Evolutionary conservation across 768 basidiomycete genomes (phyloP).

Genomic region (Leccinum subtestaceum): DNA sequence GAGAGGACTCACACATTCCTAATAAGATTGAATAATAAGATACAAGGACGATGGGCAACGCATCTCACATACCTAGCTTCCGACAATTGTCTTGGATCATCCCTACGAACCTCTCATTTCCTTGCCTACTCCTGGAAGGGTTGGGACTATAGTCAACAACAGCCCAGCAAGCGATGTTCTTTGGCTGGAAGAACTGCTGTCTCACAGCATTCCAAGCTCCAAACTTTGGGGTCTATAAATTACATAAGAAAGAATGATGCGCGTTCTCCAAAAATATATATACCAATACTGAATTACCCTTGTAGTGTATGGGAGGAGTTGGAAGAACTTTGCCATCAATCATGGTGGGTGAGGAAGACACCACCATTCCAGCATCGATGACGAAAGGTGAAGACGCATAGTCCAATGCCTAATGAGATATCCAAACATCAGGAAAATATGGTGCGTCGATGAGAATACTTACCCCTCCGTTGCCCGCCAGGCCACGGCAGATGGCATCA

Average conservation of each 20-base stretch:
- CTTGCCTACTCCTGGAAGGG: slow-evolving; percentile 3
- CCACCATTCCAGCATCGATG: slow-evolving; percentile 38
- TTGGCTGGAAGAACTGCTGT: slow-evolving; percentile 29
- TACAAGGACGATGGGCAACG: neutral
- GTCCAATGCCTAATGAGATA: slow-evolving; percentile 31
- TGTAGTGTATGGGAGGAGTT: slow-evolving; percentile 34
- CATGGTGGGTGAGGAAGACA: slow-evolving; percentile 29
- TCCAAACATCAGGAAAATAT: neutral
- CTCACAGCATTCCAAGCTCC: slow-evolving; percentile 40
- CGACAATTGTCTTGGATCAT: slow-evolving; percentile 28
- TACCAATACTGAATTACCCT: slow-evolving; percentile 11
- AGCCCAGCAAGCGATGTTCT: slow-evolving; percentile 32
- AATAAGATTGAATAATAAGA: neutral
- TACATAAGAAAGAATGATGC: neutral
- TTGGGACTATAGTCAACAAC: slow-evolving; percentile 32
- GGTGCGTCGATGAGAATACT: neutral
- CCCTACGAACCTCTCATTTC: slow-evolving; percentile 24
- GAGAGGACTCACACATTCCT: slow-evolving; percentile 27
- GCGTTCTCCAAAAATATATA: neutral
- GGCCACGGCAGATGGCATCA: slow-evolving; percentile 36
- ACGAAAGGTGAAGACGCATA: slow-evolving; percentile 42
- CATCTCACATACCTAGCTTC: slow-evolving; percentile 27
- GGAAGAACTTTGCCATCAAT: slow-evolving; percentile 38
- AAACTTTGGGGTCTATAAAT: slow-evolving; percentile 17
- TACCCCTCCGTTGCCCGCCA: slow-evolving; percentile 23